phyloP scores from a whole-genome alignment of 2,329 filamentous ascomycete species.

The Monilinia laxa region DNA sequence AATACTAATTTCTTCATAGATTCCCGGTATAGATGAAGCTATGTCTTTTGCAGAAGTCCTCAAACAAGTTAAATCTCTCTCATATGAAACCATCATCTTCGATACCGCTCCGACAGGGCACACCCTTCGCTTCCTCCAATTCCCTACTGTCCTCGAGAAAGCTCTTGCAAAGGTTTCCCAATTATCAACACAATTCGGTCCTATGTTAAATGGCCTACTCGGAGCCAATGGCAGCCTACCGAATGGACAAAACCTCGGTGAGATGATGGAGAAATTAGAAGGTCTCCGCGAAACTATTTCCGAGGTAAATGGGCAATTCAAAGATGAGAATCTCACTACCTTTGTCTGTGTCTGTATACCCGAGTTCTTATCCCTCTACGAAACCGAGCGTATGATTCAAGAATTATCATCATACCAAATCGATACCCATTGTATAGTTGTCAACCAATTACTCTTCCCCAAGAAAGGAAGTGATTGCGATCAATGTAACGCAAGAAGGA shows the following conservation, averaged over 20 bases:
- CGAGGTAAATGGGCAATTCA: constrained; percentile 98
- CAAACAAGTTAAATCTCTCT: constrained; percentile 98
- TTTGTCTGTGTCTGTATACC: constrained; percentile 99
- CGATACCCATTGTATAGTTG: constrained; percentile 95
- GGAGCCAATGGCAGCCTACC: constrained; percentile 66
- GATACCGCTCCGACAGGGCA: constrained; percentile 97
- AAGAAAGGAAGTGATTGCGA: constrained; percentile 82
- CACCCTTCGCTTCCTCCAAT: constrained; percentile 97
- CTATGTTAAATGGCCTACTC: constrained; percentile 90
- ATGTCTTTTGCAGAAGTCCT: constrained; percentile 99
- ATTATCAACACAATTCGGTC: constrained; percentile 90
- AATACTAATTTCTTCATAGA: constrained; percentile 53
- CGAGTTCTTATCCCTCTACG: constrained; percentile 93
- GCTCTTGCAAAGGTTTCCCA: constrained; percentile 96
- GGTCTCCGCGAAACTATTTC: constrained; percentile 86
- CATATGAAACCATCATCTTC: constrained; percentile 98
- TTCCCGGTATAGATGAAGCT: constrained; percentile 96
- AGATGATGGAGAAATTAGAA: constrained; percentile 94
- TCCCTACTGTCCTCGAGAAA: constrained; percentile 97
- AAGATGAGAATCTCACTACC: constrained; percentile 90
- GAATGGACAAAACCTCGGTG: constrained; percentile 88
- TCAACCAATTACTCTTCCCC: constrained; percentile 96
- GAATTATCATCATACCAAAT: constrained; percentile 91
- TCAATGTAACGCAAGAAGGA: constrained; percentile 89
- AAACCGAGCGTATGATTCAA: constrained; percentile 99